Percentiles rank a stretch among this genome's conserved stretches.
Conservation (phyloP, 495 filamentous ascomycete species). For the Evernia prunastri region DNA sequence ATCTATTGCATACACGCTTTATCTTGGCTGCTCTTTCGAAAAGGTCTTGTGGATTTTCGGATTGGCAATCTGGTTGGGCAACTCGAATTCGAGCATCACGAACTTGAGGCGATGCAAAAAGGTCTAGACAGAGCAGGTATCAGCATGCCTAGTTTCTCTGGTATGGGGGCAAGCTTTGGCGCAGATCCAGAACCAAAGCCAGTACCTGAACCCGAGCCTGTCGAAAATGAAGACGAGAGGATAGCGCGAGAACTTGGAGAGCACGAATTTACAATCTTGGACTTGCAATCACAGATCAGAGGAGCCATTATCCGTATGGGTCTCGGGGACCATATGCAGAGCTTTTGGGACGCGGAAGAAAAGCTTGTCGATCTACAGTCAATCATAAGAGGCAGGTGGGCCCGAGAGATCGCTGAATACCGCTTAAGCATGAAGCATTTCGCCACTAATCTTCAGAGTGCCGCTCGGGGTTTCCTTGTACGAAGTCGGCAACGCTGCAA, state of each 20-base stretch:
- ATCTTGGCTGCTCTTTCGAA: slow-evolving; percentile 90
- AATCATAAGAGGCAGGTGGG: slow-evolving; percentile 70
- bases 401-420: slow-evolving; percentile 70
- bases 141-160: slow-evolving; percentile 94
- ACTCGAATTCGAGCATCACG: slow-evolving; percentile 94
- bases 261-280: slow-evolving; percentile 60
- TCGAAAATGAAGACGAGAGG: slow-evolving; percentile 83
- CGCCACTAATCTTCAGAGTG: slow-evolving; percentile 69
- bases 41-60: slow-evolving; percentile 87
- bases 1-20: slow-evolving; percentile 98
- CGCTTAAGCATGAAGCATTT: slow-evolving; percentile 72
- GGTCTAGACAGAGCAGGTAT: slow-evolving; percentile 90
- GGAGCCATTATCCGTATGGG: slow-evolving; percentile 72
- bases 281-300: slow-evolving; percentile 82
- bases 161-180: slow-evolving; percentile 92
- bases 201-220: slow-evolving; percentile 55
- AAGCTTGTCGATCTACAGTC: slow-evolving; percentile 75
- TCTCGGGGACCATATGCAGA: slow-evolving; percentile 77
- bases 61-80: slow-evolving; percentile 99
- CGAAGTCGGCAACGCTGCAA: slow-evolving; percentile 56
- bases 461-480: slow-evolving; percentile 70
- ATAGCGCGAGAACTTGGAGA: slow-evolving; percentile 78
- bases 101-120: slow-evolving; percentile 93
- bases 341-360: slow-evolving; percentile 83
- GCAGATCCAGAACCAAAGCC: slow-evolving; percentile 62